Evolutionary conservation across 768 basidiomycete species (phyloP), one percentile per base, ranked within the genome.

Genomic region (Suillus plorans): DNA sequence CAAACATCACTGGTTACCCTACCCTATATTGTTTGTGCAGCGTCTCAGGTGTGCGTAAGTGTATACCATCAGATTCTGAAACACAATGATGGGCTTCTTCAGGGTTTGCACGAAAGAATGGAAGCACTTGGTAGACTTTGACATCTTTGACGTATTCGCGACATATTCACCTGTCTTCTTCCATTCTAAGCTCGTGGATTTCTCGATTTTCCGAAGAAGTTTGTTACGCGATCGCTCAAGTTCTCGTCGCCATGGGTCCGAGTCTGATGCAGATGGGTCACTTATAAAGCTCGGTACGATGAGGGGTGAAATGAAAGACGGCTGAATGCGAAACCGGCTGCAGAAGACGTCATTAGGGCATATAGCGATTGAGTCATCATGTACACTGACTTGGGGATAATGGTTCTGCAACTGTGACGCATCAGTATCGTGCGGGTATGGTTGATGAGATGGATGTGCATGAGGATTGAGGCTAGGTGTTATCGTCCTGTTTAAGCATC

Each of bases 21-120:
- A 52, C 39, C 62, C 7, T 22, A 16, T 7, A 52, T 64, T 67
- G 9, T 5, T 22, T 18, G 37, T 25, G 60, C 74, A 76, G 14
- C 14, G 53, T n/a, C 49, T 47, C 31, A 74, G 8, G 60, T 77
- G 74, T 20, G 67, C 49, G 53, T 68, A 76, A 4, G 66, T 67
- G 42, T 76, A 58, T 64, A 70, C 59, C 25, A 73, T 72, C 36
- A 77, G 63, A 61, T 68, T n/a, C 74, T 75, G 53, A 34, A 31
- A 25, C 49, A 22, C 42, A 6, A n/a, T 8, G 18, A 9, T 49
- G 22, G 56, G 36, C 13, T n/a, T 56, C 20, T 31, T 52, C 16
- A 36, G 45, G 3, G 3, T 31, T 31, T 61, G 18, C 20, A n/a
- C 13, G n/a, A 44, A 25, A 37, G 18, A 18, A 55, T 31, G 5